phyloP scores from a whole-genome alignment of 2,329 filamentous ascomycete species.

The Ophiostoma perfectum region DNA sequence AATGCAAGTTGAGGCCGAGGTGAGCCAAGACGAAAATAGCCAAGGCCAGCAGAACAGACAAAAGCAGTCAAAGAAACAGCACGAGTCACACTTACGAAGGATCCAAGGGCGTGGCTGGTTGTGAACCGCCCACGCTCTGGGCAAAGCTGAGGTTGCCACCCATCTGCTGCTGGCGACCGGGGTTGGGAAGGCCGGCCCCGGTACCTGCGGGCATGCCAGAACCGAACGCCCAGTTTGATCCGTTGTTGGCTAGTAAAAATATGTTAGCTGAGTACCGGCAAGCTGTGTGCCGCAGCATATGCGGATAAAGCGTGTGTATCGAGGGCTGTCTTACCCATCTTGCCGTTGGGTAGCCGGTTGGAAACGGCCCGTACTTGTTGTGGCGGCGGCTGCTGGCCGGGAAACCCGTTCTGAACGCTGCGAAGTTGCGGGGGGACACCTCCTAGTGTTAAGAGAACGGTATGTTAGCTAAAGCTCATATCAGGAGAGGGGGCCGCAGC shows the following conservation, averaged over 20 bases:
- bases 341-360: conserved; percentile 59
- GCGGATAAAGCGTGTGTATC: too few relatives aligned
- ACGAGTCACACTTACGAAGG: conserved; percentile 52
- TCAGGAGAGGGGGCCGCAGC: background rate
- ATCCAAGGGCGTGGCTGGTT: conserved; percentile 57
- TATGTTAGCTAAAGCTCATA: background rate
- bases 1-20: background rate
- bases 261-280: background rate
- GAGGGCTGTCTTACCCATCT: conserved; percentile 47
- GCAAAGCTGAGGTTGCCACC: conserved; percentile 60
- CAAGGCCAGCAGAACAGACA: background rate
- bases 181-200: conserved; percentile 43
- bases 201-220: conserved; percentile 52
- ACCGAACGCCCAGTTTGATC: conserved; percentile 58
- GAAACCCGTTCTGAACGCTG: conserved; percentile 57
- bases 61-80: background rate
- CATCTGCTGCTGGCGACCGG: conserved; percentile 41
- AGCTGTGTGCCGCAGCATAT: too few relatives aligned
- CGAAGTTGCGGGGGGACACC: conserved; percentile 58
- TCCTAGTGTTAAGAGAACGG: conserved; percentile 36
- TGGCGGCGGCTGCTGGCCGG: conserved; percentile 46
- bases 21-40: background rate
- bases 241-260: conserved; percentile 42
- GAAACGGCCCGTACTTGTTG: conserved; percentile 36
- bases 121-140: conserved; percentile 59